Evolutionary conservation across 2,329 filamentous ascomycete genomes (phyloP).

Genomic region (Fusarium buxicola): DNA sequence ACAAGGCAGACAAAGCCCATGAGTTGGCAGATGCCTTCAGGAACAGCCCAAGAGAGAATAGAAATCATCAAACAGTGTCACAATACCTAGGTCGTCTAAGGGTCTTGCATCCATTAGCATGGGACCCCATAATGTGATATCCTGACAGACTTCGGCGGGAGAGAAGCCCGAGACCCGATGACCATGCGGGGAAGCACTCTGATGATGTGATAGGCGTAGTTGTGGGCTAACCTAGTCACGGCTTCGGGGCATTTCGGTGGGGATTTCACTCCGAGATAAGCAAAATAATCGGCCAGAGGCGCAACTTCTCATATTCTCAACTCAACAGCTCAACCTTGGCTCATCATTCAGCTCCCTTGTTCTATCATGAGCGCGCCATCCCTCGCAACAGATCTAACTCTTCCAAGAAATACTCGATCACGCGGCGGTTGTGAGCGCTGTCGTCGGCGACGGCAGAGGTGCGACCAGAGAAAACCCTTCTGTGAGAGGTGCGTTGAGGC

Average conservation of each 20-base stretch:
- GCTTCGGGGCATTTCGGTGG: not conserved
- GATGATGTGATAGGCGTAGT: not conserved
- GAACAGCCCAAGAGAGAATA: too few species aligned
- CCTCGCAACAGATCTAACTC: not conserved
- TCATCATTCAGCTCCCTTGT: not conserved
- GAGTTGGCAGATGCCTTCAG: too few species aligned
- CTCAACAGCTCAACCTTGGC: not conserved
- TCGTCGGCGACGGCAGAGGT: conserved; percentile 31
- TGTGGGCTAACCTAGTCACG: not conserved
- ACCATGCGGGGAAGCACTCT: too few species aligned
- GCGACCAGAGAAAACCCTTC: conserved; percentile 30
- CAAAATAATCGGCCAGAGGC: too few species aligned
- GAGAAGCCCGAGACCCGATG: too few species aligned
- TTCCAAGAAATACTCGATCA: conserved; percentile 17
- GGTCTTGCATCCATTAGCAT: too few species aligned
- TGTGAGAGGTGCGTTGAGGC: conserved; percentile 28
- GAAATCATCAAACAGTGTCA: too few species aligned
- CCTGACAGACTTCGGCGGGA: too few species aligned
- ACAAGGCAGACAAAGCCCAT: too few species aligned
- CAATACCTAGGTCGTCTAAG: too few species aligned
- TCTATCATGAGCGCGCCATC: not conserved
- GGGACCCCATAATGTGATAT: too few species aligned
- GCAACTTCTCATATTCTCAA: not conserved
- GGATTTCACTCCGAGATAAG: not conserved
- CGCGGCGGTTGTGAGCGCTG: conserved; percentile 34